phyloP scores from a whole-genome alignment of 805 yeast genomes.

The Wickerhamomyces subpelliculosus region DNA sequence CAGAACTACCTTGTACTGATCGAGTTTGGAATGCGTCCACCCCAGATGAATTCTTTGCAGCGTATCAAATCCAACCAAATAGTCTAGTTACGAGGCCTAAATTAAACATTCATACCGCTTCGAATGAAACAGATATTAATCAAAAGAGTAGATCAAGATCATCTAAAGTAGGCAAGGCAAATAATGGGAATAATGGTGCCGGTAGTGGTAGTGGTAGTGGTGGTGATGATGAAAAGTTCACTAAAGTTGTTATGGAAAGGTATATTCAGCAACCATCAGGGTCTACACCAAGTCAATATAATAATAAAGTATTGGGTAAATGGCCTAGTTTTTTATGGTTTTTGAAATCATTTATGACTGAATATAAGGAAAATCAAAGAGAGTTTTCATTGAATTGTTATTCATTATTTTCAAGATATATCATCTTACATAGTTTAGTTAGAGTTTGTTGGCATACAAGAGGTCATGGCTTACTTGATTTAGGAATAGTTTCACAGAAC shows the following conservation, averaged over 20 bases:
- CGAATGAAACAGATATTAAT: background rate
- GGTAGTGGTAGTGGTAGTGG: no score
- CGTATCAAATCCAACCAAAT: slow-evolving; percentile 23
- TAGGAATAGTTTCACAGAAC: background rate
- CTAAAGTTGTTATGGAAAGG: background rate
- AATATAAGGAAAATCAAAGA: slow-evolving; percentile 22
- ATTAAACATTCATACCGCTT: background rate
- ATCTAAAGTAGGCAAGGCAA: no score
- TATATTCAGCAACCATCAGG: background rate
- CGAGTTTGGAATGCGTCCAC: slow-evolving; percentile 34
- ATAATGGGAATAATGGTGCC: no score
- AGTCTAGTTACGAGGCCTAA: slow-evolving; percentile 8
- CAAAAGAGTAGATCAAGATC: background rate
- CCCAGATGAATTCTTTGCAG: slow-evolving; percentile 17
- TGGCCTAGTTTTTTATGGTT: slow-evolving; percentile 34
- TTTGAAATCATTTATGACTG: slow-evolving; percentile 26
- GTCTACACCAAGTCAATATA: slow-evolving; percentile 1
- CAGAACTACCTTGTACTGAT: slow-evolving; percentile 40
- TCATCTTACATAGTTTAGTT: slow-evolving; percentile 26
- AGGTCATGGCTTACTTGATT: background rate
- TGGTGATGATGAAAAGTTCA: background rate
- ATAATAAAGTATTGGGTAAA: slow-evolving; percentile 22
- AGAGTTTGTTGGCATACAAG: background rate
- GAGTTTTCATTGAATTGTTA: slow-evolving; percentile 29
- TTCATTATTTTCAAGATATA: slow-evolving; percentile 27